Evolutionary conservation across 1,284 basidiomycete species (phyloP).

Genomic region (Puccinia coronata): DNA sequence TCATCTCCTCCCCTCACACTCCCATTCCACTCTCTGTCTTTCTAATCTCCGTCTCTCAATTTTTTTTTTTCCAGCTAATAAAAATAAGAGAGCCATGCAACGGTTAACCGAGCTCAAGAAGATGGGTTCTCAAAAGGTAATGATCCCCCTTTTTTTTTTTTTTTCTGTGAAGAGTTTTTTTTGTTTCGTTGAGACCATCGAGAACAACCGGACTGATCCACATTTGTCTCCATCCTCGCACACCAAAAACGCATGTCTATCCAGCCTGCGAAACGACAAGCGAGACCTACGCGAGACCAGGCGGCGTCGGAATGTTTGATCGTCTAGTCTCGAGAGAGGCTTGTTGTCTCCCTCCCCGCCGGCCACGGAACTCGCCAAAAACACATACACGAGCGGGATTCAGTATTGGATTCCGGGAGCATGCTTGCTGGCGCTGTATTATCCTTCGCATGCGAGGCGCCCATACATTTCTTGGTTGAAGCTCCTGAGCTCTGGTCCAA

Average conservation of each 20-base stretch:
- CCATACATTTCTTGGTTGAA: no score
- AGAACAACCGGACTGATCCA: slow-evolving; percentile 64
- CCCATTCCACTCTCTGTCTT: neutral
- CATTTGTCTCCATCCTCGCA: slow-evolving; percentile 13
- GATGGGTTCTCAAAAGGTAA: slow-evolving; percentile 52
- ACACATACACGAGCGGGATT: no score
- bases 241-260: slow-evolving; percentile 72
- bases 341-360: no score
- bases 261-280: slow-evolving; percentile 68
- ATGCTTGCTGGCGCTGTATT: no score
- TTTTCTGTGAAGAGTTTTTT: no score
- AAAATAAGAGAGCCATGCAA: slow-evolving; percentile 91
- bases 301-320: slow-evolving; percentile 89
- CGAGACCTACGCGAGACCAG: slow-evolving; percentile 83
- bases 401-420: no score
- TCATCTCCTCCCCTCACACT: slow-evolving; percentile 24
- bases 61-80: slow-evolving; percentile 68
- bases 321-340: no score
- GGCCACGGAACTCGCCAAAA: no score
- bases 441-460: no score
- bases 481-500: no score
- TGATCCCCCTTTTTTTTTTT: neutral
- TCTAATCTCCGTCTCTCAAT: neutral
- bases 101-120: slow-evolving; percentile 75
- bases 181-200: no score